Percentiles rank a stretch among this genome's conserved stretches.
Conservation (phyloP, 805 yeast species). For the Candida lessepsii region DNA sequence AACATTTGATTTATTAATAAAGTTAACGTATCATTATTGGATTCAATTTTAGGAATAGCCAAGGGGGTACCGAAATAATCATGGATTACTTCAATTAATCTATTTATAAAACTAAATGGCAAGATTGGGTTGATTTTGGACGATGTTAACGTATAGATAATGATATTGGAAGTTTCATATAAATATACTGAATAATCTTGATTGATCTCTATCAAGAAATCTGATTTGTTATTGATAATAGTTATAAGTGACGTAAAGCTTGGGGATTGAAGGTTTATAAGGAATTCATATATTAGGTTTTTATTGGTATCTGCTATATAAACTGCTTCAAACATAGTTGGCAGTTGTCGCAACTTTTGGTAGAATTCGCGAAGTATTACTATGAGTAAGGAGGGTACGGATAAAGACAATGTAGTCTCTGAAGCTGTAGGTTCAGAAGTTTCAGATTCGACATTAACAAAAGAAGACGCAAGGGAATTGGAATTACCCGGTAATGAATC, state of each 20-base stretch:
- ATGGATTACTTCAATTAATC: slow-evolving; percentile 49
- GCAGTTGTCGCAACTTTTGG: no score
- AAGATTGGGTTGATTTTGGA: slow-evolving; percentile 45
- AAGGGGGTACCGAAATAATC: slow-evolving; percentile 61
- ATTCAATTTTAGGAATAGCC: slow-evolving; percentile 55
- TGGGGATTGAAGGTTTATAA: slow-evolving; percentile 31
- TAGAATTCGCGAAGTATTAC: no score
- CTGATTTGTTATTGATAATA: slow-evolving; percentile 8
- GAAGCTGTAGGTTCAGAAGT: no score
- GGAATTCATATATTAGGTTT: slow-evolving; percentile 37
- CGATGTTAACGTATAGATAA: slow-evolving; percentile 29
- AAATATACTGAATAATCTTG: slow-evolving; percentile 28
- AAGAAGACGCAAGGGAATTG: no score
- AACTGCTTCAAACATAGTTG: slow-evolving; percentile 46
- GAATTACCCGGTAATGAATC: no score
- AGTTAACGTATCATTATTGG: slow-evolving; percentile 69
- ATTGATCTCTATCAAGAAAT: slow-evolving; percentile 30
- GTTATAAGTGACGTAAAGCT: slow-evolving; percentile 27
- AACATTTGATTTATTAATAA: slow-evolving; percentile 74
- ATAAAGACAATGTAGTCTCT: no score
- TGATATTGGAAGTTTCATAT: slow-evolving; percentile 22
- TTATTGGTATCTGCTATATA: slow-evolving; percentile 39
- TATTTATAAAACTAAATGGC: slow-evolving; percentile 53
- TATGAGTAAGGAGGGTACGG: no score
- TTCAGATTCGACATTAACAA: no score